These are phyloP conservation scores for Asterionellopsis glacialis DNA, from an alignment of 108 stramenopile genomes.

Conservation along the genomic window DNA sequence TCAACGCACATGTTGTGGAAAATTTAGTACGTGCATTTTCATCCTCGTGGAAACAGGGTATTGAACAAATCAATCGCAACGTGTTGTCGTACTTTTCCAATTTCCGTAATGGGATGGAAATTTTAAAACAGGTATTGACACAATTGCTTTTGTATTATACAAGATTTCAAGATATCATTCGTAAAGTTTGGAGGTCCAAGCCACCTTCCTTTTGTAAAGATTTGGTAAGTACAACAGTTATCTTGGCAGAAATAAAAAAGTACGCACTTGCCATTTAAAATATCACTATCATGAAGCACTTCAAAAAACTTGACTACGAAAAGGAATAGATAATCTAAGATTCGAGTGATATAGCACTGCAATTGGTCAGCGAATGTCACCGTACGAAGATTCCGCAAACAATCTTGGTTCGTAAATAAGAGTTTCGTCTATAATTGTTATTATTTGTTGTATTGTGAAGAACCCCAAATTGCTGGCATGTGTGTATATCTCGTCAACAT, in stretches of 20 bases:
- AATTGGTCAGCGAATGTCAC: too few relatives aligned
- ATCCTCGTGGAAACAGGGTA: conserved; percentile 86
- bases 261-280: conserved; percentile 75
- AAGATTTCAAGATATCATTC: conserved; percentile 94
- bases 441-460: too few relatives aligned
- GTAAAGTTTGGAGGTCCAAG: conserved; percentile 76
- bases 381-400: too few relatives aligned
- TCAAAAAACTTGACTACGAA: too few relatives aligned
- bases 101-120: conserved; percentile 97
- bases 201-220: conserved; percentile 92
- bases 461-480: too few relatives aligned
- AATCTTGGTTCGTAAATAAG: too few relatives aligned
- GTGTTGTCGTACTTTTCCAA: conserved; percentile 95
- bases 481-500: too few relatives aligned
- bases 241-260: conserved; percentile 96
- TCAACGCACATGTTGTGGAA: conserved; percentile 87
- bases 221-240: conserved; percentile 88
- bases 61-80: conserved; percentile 93
- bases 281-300: too few relatives aligned
- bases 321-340: too few relatives aligned
- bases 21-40: conserved; percentile 91
- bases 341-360: too few relatives aligned
- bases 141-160: conserved; percentile 96
- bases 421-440: too few relatives aligned
- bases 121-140: conserved; percentile 96